Conservation (phyloP, 2,329 filamentous ascomycete genomes). For the Incumbomyces delicatus region DNA sequence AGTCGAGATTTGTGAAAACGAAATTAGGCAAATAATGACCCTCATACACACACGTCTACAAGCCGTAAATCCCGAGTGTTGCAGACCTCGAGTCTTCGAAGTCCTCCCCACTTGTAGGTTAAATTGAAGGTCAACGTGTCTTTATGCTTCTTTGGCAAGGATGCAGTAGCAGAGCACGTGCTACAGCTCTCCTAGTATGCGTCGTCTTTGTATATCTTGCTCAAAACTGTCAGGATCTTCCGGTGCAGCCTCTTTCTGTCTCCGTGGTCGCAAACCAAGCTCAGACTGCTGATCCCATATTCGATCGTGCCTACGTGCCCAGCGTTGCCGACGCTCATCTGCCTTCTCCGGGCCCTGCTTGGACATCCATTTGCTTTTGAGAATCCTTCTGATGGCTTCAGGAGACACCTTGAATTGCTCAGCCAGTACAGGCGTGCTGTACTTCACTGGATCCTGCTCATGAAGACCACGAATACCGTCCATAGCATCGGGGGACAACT, state of each 20-base stretch:
- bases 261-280: slow-evolving; percentile 48
- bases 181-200: slow-evolving; percentile 11
- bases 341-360: slow-evolving; percentile 30
- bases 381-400: slow-evolving; percentile 77
- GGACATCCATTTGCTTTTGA: slow-evolving; percentile 46
- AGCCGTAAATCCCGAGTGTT: too few species aligned
- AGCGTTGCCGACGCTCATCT: slow-evolving; percentile 32
- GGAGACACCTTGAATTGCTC: slow-evolving; percentile 74
- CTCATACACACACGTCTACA: too few species aligned
- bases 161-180: background rate
- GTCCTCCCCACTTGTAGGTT: too few species aligned
- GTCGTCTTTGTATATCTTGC: slow-evolving; percentile 15
- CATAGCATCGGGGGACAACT: slow-evolving; percentile 81
- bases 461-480: slow-evolving; percentile 82
- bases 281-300: slow-evolving; percentile 39
- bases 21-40: too few species aligned
- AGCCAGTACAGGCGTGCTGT: slow-evolving; percentile 64
- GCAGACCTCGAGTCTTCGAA: too few species aligned
- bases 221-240: slow-evolving; percentile 19
- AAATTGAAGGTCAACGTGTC: too few species aligned
- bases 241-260: slow-evolving; percentile 27
- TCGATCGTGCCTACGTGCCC: slow-evolving; percentile 35
- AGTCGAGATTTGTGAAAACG: too few species aligned
- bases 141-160: background rate
- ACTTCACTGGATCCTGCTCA: slow-evolving; percentile 63